Percentiles rank a stretch among this genome's conserved stretches.
These are phyloP conservation scores for Climacium dendroides DNA, from an alignment of 225 moss, liverwort and hornwort genomes.

Conservation along the genomic window DNA sequence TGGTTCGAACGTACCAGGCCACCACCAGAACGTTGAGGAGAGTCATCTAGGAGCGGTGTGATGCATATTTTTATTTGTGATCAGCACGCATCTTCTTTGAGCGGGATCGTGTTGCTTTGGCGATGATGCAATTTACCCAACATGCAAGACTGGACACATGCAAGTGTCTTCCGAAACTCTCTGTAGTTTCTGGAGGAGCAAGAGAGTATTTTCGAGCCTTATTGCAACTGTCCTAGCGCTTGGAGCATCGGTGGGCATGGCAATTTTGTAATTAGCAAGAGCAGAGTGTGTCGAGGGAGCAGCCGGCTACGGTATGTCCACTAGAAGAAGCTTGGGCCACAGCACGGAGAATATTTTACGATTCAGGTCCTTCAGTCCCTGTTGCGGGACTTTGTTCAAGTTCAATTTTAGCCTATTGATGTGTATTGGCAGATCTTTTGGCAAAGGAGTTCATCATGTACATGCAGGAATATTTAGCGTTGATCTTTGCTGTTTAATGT, in stretches of 20 bases:
- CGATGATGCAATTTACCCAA: neutral
- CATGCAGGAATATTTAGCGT: neutral
- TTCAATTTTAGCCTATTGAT: neutral
- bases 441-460: neutral
- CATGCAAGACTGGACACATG: neutral
- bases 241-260: neutral
- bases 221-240: neutral
- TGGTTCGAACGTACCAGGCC: conserved; percentile 46
- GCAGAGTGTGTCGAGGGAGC: neutral
- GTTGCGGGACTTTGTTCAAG: neutral
- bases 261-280: conserved; percentile 37
- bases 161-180: neutral
- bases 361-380: neutral
- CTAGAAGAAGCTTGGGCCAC: neutral
- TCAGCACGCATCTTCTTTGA: neutral
- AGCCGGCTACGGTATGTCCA: neutral
- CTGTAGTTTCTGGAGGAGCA: neutral
- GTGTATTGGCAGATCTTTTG: neutral
- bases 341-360: neutral
- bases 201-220: neutral
- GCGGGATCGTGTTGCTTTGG: neutral
- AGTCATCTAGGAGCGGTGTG: conserved; percentile 12
- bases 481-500: neutral
- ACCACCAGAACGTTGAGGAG: conserved; percentile 45
- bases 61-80: neutral